A percentile compares a stretch with the other conserved stretches of the same genome.
Conservation (phyloP, 2,329 filamentous ascomycete genomes). For the Capronia americana region DNA sequence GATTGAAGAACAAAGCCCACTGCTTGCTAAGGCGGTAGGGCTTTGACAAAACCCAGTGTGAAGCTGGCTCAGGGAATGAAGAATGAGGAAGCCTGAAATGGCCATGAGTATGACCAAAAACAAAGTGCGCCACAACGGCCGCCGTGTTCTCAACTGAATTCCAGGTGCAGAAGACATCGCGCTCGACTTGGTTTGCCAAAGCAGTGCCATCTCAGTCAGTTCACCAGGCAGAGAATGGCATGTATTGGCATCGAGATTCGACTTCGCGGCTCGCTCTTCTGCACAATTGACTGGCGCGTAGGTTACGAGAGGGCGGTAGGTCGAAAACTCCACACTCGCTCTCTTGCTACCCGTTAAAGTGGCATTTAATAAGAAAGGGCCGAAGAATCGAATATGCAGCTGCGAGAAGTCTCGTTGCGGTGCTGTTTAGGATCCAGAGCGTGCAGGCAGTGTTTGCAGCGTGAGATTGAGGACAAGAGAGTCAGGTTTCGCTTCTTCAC, state of each 20-base stretch:
- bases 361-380: neutral
- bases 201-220: constrained; percentile 5
- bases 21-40: constrained; percentile 16
- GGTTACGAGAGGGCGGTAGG: neutral
- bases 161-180: constrained; percentile 1
- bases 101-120: constrained; percentile 19
- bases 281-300: neutral
- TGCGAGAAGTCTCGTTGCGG: neutral
- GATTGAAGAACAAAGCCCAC: constrained; percentile 22
- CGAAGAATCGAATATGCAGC: neutral
- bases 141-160: constrained; percentile 2
- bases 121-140: constrained; percentile 10
- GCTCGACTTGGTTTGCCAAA: constrained; percentile 6
- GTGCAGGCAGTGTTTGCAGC: neutral
- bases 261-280: neutral
- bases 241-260: neutral
- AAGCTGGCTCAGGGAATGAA: constrained; percentile 15
- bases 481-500: neutral
- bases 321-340: neutral
- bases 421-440: neutral
- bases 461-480: neutral
- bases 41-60: constrained; percentile 11
- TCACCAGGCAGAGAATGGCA: constrained; percentile 5
- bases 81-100: constrained; percentile 11
- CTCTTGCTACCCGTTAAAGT: neutral